Percentiles rank a stretch among this genome's conserved stretches.
phyloP scores from a whole-genome alignment of 805 yeast genomes.

The Yarrowia porcina region DNA sequence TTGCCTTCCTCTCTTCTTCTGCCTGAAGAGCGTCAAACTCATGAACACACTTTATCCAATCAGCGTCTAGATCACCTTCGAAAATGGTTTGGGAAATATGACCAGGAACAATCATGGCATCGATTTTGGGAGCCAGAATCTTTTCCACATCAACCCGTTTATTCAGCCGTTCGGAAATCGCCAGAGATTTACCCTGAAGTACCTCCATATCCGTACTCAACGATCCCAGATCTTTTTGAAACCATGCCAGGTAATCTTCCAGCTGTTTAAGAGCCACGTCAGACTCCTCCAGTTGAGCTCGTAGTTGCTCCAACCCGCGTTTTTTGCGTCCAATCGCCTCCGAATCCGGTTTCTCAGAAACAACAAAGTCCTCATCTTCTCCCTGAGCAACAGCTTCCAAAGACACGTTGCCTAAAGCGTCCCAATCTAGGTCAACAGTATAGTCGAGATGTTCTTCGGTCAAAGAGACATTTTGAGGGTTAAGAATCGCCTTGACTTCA shows the following conservation, averaged over 20 bases:
- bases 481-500: constrained; percentile 11
- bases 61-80: constrained; percentile 52
- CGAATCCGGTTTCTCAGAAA: background rate
- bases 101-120: constrained; percentile 75
- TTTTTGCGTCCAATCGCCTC: constrained; percentile 18
- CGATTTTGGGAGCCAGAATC: constrained; percentile 67
- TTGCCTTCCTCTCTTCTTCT: background rate
- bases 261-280: constrained; percentile 45
- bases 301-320: constrained; percentile 27
- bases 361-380: background rate
- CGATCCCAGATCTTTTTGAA: constrained; percentile 55
- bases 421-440: constrained; percentile 3
- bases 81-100: constrained; percentile 56
- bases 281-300: constrained; percentile 28
- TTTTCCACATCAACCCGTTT: constrained; percentile 49
- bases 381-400: constrained; percentile 6
- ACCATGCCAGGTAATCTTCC: constrained; percentile 50
- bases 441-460: background rate
- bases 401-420: background rate
- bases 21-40: constrained; percentile 28
- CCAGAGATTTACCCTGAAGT: constrained; percentile 52
- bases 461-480: constrained; percentile 8
- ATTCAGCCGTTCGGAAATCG: constrained; percentile 47
- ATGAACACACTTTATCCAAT: constrained; percentile 49
- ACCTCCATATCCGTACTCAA: constrained; percentile 61